phyloP scores from a whole-genome alignment of 2,329 filamentous ascomycete species.

The Fusarium poae region DNA sequence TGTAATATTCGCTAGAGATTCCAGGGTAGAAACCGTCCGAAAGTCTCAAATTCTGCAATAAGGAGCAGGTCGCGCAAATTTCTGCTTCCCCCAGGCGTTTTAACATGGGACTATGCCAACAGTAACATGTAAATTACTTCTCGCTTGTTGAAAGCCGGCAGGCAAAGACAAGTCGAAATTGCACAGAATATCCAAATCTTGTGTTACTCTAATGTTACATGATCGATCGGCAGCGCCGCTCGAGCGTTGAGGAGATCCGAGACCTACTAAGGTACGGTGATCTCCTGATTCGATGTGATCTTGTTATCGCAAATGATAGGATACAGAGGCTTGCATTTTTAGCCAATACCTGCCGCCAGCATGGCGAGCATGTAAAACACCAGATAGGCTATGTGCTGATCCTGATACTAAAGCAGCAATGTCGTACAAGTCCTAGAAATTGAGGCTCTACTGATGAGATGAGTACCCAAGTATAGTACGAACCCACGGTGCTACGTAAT shows the following conservation, averaged over 20 bases:
- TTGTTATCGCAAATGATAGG: slow-evolving; percentile 28
- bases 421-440: background rate
- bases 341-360: slow-evolving; percentile 10
- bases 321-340: background rate
- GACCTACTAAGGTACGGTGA: slow-evolving; percentile 8
- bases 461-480: background rate
- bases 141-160: background rate
- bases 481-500: background rate
- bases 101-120: background rate
- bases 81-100: background rate
- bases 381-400: background rate
- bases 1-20: background rate
- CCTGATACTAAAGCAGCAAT: background rate
- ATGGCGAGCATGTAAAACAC: slow-evolving; percentile 9
- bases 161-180: background rate
- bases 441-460: background rate
- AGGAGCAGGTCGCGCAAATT: background rate
- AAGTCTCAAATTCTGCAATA: background rate
- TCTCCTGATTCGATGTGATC: slow-evolving; percentile 20
- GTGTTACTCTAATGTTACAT: slow-evolving; percentile 4
- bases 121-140: background rate
- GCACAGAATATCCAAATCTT: background rate
- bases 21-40: background rate
- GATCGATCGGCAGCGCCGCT: slow-evolving; percentile 19
- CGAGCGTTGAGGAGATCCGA: slow-evolving; percentile 9